Evolutionary conservation across 1,284 basidiomycete genomes (phyloP).

Genomic region (Volvariella volvacea): DNA sequence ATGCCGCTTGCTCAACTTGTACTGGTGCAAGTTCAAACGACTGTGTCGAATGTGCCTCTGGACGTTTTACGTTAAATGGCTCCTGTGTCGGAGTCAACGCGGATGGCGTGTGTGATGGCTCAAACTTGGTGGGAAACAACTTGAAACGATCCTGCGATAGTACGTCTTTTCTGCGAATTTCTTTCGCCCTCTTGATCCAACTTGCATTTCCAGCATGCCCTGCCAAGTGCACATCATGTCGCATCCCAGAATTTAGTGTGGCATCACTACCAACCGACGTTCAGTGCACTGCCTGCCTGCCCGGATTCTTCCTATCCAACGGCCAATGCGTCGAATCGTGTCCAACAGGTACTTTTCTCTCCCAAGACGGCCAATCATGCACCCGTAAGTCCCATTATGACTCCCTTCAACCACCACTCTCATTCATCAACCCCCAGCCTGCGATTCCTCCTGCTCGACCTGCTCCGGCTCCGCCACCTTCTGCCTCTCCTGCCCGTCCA

Average conservation of each 20-base stretch:
- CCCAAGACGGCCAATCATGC: conserved; percentile 63
- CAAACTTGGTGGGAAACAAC: conserved; percentile 71
- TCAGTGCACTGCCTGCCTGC: conserved; percentile 71
- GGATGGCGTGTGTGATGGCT: conserved; percentile 65
- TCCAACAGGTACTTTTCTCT: conserved; percentile 66
- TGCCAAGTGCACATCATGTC: conserved; percentile 70
- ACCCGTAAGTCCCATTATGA: conserved; percentile 35
- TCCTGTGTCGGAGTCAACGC: conserved; percentile 57
- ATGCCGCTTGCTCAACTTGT: conserved; percentile 64
- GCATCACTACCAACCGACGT: conserved; percentile 58
- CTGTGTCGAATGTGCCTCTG: conserved; percentile 60
- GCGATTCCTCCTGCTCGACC: conserved; percentile 65
- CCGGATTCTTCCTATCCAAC: conserved; percentile 64
- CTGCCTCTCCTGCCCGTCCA: conserved; percentile 64
- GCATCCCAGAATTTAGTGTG: conserved; percentile 62
- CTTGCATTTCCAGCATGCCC: conserved; percentile 50
- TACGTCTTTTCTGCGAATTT: conserved; percentile 33
- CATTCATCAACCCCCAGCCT: conserved; percentile 45
- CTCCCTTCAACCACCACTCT: neutral
- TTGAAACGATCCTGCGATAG: conserved; percentile 75
- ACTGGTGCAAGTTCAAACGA: conserved; percentile 60
- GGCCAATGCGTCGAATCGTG: conserved; percentile 65
- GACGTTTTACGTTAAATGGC: conserved; percentile 55
- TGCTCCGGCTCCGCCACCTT: conserved; percentile 61
- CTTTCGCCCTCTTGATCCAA: neutral